Evolutionary conservation across 495 filamentous ascomycete species (phyloP).

Genomic region (Penicillium egyptiacum): DNA sequence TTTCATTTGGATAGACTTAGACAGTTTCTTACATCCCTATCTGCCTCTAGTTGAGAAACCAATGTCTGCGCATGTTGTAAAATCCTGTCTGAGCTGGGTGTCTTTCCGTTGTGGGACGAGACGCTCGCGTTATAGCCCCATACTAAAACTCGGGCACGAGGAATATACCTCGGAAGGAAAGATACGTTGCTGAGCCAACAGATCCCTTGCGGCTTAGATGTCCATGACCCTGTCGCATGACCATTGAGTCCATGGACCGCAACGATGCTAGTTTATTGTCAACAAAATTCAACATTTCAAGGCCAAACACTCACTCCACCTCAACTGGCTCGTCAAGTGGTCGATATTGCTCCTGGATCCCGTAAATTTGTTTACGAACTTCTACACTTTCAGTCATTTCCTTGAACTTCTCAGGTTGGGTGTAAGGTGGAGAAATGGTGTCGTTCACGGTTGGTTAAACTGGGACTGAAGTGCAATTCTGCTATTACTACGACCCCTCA

Average conservation of each 20-base stretch:
- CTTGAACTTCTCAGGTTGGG: too few relatives aligned
- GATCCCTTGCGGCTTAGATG: constrained; percentile 18
- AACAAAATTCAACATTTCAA: not conserved
- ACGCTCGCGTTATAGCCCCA: constrained; percentile 35
- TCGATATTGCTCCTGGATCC: constrained; percentile 15
- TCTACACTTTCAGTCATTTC: not conserved
- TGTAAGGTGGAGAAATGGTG: too few relatives aligned
- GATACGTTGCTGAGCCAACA: constrained; percentile 29
- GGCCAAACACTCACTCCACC: constrained; percentile 1
- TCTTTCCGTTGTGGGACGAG: constrained; percentile 21
- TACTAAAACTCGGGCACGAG: constrained; percentile 24
- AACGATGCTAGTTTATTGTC: constrained; percentile 33
- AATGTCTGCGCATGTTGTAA: constrained; percentile 37
- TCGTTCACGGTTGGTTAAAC: too few relatives aligned
- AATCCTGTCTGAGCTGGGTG: constrained; percentile 13
- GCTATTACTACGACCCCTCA: too few relatives aligned
- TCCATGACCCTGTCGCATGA: constrained; percentile 33
- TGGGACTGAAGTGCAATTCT: too few relatives aligned
- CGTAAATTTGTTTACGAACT: not conserved
- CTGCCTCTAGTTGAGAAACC: constrained; percentile 23
- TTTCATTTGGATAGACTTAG: not conserved
- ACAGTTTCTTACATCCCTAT: constrained; percentile 13
- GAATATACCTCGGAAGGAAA: constrained; percentile 29
- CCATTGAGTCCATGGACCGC: constrained; percentile 47
- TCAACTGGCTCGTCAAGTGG: constrained; percentile 3